These are phyloP conservation scores for Penicillium manginii DNA, from an alignment of 495 filamentous ascomycete genomes.

Conservation along the genomic window DNA sequence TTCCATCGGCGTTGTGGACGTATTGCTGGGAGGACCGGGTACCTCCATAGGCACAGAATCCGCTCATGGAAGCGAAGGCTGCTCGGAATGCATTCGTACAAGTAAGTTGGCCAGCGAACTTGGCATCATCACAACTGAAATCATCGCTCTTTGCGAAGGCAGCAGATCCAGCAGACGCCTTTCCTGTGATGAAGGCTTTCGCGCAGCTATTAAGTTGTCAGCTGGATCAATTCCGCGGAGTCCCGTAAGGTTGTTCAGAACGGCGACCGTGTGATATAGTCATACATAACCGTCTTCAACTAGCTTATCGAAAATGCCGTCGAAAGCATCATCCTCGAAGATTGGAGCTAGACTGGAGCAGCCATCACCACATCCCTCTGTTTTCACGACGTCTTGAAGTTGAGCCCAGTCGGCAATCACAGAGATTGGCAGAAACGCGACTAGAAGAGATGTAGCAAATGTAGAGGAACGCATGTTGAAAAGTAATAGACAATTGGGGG, in stretches of 20 bases:
- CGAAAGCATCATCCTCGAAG: not conserved
- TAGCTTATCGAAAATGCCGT: not conserved
- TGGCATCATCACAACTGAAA: not conserved
- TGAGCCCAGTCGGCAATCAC: not conserved
- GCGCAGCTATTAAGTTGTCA: not conserved
- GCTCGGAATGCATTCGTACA: not conserved
- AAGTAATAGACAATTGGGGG: no score
- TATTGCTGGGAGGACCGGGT: not conserved
- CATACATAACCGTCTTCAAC: not conserved
- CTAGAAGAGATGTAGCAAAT: not conserved
- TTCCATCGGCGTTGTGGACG: not conserved
- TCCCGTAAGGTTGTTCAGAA: not conserved
- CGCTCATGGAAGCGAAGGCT: not conserved
- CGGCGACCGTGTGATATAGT: not conserved
- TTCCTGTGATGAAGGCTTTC: not conserved
- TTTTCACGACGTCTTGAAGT: not conserved
- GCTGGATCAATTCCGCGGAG: not conserved
- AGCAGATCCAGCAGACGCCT: not conserved
- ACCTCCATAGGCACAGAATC: not conserved
- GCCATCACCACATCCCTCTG: not conserved
- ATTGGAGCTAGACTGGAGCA: not conserved
- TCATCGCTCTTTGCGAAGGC: not conserved
- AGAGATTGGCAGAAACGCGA: not conserved
- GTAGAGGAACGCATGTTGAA: not conserved
- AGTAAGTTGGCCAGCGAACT: not conserved